Evolutionary conservation across 768 basidiomycete genomes (phyloP), one percentile per base, ranked within the genome.

Genomic region (Tremella yokohamensis): DNA sequence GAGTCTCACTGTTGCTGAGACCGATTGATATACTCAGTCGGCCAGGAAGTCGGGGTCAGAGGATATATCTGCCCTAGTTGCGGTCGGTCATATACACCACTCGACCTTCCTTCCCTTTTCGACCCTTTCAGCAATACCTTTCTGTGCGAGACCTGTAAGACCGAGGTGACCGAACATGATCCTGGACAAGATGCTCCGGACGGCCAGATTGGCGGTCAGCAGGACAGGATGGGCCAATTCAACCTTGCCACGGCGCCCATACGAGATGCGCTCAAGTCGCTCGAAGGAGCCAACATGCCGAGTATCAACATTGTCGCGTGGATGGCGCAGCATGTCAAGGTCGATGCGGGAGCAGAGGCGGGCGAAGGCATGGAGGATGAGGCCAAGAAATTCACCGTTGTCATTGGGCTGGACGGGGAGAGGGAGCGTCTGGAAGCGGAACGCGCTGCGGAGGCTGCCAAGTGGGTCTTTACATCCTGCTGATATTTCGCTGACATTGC

Each of bases 51-150:
- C 60, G 90, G 93, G 62, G 90, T 92, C 74, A 90, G 94, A 78
- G 96, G 94, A n/a, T 98, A 96, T 76, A 85, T 93, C 58, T 99
- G 94, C 76, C 87, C 91, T 1, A 84, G 85, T 64, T 97, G 93
- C 80, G 83, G 84, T 58, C 85, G 85, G 68, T 84, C 85, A 0
- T 99, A 90, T 76, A 83, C 87, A 1, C 85, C 90, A 0, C 80
- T 99, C 13, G 91, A 98, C 60, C 87, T 86, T 49, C 85, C 88
- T 78, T 85, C 83, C 63, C 80, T 97, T 49, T 85, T 90, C 81
- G 88, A 92, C 75, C 84, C 84, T 60, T 49, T 73, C 37, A 80
- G 79, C 20, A 84, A 84, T 54, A 78, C 82, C 7, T 84, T 98
- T 64, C 80, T 85, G 24, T 99, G 96, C 76, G 91, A 94, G 74